Evolutionary conservation across 805 yeast species (phyloP).

Genomic region (Lachancea nothofagi): DNA sequence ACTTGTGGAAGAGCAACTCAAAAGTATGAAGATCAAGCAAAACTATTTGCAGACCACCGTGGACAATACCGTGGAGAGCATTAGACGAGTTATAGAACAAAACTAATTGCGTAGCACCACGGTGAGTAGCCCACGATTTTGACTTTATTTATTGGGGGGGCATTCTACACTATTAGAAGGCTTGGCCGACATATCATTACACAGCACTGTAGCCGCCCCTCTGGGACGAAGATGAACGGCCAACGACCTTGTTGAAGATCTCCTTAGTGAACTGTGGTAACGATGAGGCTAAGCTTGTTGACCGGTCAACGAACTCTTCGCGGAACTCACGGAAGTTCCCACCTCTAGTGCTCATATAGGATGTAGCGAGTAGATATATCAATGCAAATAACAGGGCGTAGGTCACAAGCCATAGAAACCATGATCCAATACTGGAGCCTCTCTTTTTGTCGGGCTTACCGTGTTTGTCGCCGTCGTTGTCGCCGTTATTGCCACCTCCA

Average conservation of each 20-base stretch:
- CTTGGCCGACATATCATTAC: conserved; percentile 29
- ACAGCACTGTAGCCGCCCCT: conserved; percentile 96
- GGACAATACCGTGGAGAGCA: conserved; percentile 61
- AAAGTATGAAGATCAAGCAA: conserved; percentile 60
- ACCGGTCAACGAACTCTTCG: conserved; percentile 68
- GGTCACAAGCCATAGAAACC: conserved; percentile 75
- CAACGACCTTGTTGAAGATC: conserved; percentile 58
- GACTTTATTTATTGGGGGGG: no score
- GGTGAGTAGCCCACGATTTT: no score
- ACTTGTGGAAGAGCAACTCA: conserved; percentile 52
- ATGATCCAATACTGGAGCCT: conserved; percentile 34
- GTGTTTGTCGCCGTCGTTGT: conserved; percentile 21
- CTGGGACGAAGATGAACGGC: conserved; percentile 41
- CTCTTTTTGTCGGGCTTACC: conserved; percentile 28
- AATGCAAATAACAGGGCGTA: conserved; percentile 65
- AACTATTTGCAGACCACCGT: conserved; percentile 70
- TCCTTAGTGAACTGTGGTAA: conserved; percentile 65
- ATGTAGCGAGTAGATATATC: conserved; percentile 60
- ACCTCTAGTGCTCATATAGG: conserved; percentile 69
- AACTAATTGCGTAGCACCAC: not conserved
- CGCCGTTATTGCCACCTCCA: conserved; percentile 20
- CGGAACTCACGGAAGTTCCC: conserved; percentile 60
- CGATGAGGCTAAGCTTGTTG: conserved; percentile 50
- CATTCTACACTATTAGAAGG: no score
- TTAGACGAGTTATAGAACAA: conserved; percentile 33